Percentiles rank a stretch among this genome's conserved stretches.
These are phyloP conservation scores for Quercus glauca DNA, from an alignment of 306 rosid species.

Conservation along the genomic window DNA sequence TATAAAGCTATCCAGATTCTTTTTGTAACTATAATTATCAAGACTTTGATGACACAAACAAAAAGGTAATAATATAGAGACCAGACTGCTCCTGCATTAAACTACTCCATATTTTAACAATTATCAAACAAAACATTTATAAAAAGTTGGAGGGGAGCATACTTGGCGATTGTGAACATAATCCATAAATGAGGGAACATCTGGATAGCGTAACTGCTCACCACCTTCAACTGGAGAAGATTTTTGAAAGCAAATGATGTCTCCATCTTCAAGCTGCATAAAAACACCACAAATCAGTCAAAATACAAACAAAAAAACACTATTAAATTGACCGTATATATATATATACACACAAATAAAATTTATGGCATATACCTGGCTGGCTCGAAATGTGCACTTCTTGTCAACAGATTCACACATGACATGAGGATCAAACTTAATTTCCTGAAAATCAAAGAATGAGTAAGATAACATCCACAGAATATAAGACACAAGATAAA, in stretches of 20 bases:
- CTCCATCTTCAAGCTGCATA: slow-evolving; percentile 92
- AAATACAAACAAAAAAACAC: slow-evolving; percentile 1
- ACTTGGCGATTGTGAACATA: slow-evolving; percentile 95
- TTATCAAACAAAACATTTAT: neutral
- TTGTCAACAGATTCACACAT: slow-evolving; percentile 97
- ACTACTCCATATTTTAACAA: neutral
- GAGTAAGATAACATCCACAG: slow-evolving; percentile 11
- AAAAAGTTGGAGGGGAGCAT: slow-evolving; percentile 22
- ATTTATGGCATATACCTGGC: slow-evolving; percentile 61
- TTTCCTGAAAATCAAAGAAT: slow-evolving; percentile 56
- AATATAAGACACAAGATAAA: neutral
- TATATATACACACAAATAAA: neutral
- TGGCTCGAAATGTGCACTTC: slow-evolving; percentile 72
- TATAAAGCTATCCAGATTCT: neutral
- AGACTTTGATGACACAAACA: neutral
- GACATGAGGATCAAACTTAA: slow-evolving; percentile 90
- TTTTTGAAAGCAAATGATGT: slow-evolving; percentile 88
- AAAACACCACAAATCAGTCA: slow-evolving; percentile 16
- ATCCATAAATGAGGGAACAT: slow-evolving; percentile 91
- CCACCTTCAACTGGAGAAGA: slow-evolving; percentile 44
- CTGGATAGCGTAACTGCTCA: slow-evolving; percentile 67
- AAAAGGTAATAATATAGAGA: neutral
- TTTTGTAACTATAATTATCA: neutral
- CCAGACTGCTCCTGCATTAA: neutral
- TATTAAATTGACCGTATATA: neutral